Conservation (phyloP, 768 basidiomycete species). For the Dentipellis sp. region DNA sequence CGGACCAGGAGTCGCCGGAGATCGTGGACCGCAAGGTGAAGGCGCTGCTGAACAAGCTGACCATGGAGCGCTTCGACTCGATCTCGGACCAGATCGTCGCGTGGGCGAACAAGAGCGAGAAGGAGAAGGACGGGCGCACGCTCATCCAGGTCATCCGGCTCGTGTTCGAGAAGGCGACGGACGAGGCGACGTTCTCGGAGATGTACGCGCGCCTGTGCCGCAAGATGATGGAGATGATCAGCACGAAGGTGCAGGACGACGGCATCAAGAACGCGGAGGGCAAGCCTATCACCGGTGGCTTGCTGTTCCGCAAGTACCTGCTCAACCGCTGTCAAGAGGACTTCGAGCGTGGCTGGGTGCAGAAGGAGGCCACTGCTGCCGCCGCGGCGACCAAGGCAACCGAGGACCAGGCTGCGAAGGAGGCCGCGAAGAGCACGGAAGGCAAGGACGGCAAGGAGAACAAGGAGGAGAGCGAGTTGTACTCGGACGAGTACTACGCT, state of each 20-base stretch:
- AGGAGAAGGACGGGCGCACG: constrained; percentile 88
- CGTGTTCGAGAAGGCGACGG: constrained; percentile 95
- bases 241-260: constrained; percentile 80
- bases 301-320: constrained; percentile 94
- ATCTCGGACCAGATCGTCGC: constrained; percentile 92
- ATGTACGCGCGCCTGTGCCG: constrained; percentile 96
- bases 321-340: constrained; percentile 96
- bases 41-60: constrained; percentile 86
- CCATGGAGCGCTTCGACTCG: constrained; percentile 93
- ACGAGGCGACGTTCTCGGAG: constrained; percentile 91
- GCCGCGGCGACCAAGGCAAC: constrained; percentile 79
- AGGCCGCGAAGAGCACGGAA: constrained; percentile 19
- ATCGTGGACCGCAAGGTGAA: constrained; percentile 92
- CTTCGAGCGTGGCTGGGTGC: constrained; percentile 93
- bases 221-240: constrained; percentile 94
- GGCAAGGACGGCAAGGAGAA: constrained; percentile 58
- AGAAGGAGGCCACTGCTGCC: constrained; percentile 77
- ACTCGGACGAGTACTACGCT: constrained; percentile 94
- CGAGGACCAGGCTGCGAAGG: constrained; percentile 73
- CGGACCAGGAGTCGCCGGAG: constrained; percentile 67
- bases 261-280: constrained; percentile 74
- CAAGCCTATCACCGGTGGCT: constrained; percentile 86
- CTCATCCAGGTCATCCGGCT: constrained; percentile 94
- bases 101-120: constrained; percentile 91
- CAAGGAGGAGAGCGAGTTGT: constrained; percentile 73